Conservation (phyloP, 2,329 filamentous ascomycete species). For the Westerdykella aurantiaca region DNA sequence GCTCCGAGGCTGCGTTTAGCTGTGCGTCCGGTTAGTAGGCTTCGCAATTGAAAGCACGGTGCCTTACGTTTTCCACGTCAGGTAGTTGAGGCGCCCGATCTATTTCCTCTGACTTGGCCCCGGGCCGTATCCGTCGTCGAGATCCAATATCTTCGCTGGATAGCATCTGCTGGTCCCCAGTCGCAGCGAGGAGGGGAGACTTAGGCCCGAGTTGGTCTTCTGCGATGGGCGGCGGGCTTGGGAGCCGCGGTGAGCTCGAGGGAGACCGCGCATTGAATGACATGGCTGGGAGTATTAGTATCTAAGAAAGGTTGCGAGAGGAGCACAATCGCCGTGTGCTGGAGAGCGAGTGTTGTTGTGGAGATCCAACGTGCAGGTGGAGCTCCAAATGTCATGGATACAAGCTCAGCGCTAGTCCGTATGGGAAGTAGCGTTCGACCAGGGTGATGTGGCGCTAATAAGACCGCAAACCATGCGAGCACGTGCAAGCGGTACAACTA, state of each 20-base stretch:
- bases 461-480: no score
- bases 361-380: not conserved
- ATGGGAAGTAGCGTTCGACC: no score
- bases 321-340: not conserved
- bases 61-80: slow-evolving; percentile 68
- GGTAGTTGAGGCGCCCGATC: slow-evolving; percentile 83
- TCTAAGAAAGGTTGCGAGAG: slow-evolving; percentile 2
- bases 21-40: slow-evolving; percentile 38
- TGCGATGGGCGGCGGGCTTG: slow-evolving; percentile 87
- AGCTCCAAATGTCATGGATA: no score
- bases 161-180: slow-evolving; percentile 53
- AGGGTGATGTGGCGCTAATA: no score
- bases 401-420: no score
- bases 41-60: slow-evolving; percentile 15
- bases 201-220: slow-evolving; percentile 85
- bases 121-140: slow-evolving; percentile 80
- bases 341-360: not conserved
- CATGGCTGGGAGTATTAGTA: slow-evolving; percentile 10
- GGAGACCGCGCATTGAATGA: slow-evolving; percentile 39
- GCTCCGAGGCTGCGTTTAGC: slow-evolving; percentile 95
- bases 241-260: slow-evolving; percentile 82
- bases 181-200: slow-evolving; percentile 61
- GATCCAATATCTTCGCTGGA: slow-evolving; percentile 63
- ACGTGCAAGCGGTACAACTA: no score
- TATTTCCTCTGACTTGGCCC: slow-evolving; percentile 90